A percentile compares a stretch with the other conserved stretches of the same genome.
Evolutionary conservation across 805 yeast genomes (phyloP).

Genomic region (Candida alai): DNA sequence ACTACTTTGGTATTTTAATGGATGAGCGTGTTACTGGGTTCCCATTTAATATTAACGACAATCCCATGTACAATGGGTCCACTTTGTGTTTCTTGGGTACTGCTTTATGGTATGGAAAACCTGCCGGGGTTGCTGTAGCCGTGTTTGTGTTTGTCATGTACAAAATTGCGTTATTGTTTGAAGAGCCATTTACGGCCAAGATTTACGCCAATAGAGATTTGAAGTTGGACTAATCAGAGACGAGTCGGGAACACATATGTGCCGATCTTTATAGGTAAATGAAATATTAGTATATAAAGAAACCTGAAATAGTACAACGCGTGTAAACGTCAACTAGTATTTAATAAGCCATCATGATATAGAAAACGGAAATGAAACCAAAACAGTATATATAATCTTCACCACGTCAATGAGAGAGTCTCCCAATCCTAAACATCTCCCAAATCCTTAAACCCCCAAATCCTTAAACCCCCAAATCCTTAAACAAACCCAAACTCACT

Average conservation of each 20-base stretch:
- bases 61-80: slow-evolving; percentile 97
- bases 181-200: slow-evolving; percentile 93
- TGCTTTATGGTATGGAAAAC: slow-evolving; percentile 82
- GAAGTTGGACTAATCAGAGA: slow-evolving; percentile 1
- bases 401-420: neutral
- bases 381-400: neutral
- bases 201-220: slow-evolving; percentile 77
- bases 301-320: slow-evolving; percentile 1
- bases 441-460: neutral
- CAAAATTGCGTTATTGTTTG: slow-evolving; percentile 76
- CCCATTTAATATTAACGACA: slow-evolving; percentile 87
- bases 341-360: slow-evolving; percentile 2
- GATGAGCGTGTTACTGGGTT: slow-evolving; percentile 82
- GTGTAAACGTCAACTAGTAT: slow-evolving; percentile 1
- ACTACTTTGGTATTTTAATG: slow-evolving; percentile 95
- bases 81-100: slow-evolving; percentile 87
- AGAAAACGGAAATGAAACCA: slow-evolving; percentile 1
- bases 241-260: neutral
- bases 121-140: slow-evolving; percentile 78
- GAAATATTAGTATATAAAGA: no score
- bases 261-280: no score
- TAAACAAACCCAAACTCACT: slow-evolving; percentile 9
- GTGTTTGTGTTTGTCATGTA: slow-evolving; percentile 78
- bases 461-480: neutral
- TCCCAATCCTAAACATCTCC: neutral